Conservation (phyloP, 345 rosid genomes). For the Lepidium africanum region DNA sequence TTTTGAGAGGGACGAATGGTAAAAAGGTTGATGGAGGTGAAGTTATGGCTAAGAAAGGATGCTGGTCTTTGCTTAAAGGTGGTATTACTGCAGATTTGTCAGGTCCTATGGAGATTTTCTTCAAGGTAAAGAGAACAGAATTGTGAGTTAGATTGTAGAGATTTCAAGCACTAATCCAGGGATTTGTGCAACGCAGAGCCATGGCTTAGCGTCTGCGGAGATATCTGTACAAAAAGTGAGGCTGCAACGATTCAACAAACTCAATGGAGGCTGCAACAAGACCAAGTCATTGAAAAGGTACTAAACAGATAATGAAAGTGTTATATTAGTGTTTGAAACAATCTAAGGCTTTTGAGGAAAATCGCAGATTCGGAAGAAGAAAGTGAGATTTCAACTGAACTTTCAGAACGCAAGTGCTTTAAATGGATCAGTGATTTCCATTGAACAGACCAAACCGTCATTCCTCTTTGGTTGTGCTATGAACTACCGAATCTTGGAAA, state of each 20-base stretch:
- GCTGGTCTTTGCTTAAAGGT: constrained; percentile 78
- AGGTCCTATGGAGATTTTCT: constrained; percentile 31
- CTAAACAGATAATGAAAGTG: not conserved
- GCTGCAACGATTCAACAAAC: constrained; percentile 49
- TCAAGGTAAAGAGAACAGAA: constrained; percentile 31
- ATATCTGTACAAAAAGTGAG: constrained; percentile 50
- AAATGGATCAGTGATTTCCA: constrained; percentile 39
- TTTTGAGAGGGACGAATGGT: constrained; percentile 26
- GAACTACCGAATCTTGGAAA: constrained; percentile 49
- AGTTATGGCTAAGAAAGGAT: constrained; percentile 43
- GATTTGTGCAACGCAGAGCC: constrained; percentile 27
- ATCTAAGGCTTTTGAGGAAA: not conserved
- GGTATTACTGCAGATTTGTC: constrained; percentile 45
- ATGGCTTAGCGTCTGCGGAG: constrained; percentile 22
- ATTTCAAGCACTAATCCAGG: not conserved
- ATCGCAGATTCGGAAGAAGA: constrained; percentile 49
- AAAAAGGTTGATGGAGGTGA: constrained; percentile 32
- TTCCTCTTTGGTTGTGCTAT: constrained; percentile 72
- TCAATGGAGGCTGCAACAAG: constrained; percentile 65
- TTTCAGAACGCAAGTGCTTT: constrained; percentile 31
- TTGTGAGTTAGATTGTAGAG: not conserved
- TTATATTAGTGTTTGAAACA: not conserved
- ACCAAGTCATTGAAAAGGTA: constrained; percentile 47
- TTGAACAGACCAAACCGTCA: constrained; percentile 34
- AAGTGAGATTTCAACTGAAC: constrained; percentile 42